phyloP scores from a whole-genome alignment of 805 yeast species.

The Phaffomyces opuntiae region DNA sequence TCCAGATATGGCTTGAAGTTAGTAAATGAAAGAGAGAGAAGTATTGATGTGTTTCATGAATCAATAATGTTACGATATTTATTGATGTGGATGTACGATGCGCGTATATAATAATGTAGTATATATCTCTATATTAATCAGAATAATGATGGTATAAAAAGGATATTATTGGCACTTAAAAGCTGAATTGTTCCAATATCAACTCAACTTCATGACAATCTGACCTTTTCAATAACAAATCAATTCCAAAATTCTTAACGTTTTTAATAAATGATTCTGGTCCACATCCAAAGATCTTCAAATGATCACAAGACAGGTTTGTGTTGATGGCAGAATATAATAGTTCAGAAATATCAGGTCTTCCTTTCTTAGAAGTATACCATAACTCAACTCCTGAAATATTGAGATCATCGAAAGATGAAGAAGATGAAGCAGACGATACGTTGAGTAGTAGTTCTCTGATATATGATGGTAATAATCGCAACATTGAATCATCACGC shows the following conservation, averaged over 20 bases:
- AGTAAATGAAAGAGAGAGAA: neutral
- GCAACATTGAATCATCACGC: slow-evolving; percentile 8
- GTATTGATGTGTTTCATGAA: no score
- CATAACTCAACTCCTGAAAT: slow-evolving; percentile 9
- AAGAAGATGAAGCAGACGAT: neutral
- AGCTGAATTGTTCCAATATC: slow-evolving; percentile 19
- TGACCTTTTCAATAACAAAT: neutral
- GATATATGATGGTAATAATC: neutral
- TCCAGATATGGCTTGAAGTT: slow-evolving; percentile 18
- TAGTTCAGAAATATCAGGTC: slow-evolving; percentile 15
- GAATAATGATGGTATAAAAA: no score
- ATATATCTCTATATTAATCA: no score
- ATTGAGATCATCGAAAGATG: neutral
- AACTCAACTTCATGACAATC: slow-evolving; percentile 9
- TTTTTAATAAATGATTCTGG: slow-evolving; percentile 15
- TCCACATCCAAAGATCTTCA: slow-evolving; percentile 22
- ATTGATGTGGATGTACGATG: no score
- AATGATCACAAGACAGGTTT: neutral
- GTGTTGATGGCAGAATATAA: slow-evolving; percentile 2
- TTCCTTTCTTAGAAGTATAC: slow-evolving; percentile 13
- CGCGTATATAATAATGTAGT: no score
- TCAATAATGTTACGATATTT: no score
- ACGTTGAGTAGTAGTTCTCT: neutral
- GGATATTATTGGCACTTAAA: neutral
- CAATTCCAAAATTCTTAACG: slow-evolving; percentile 18